phyloP scores from a whole-genome alignment of 192 early-diverging fungal genomes.

The Coemansia reversa region DNA sequence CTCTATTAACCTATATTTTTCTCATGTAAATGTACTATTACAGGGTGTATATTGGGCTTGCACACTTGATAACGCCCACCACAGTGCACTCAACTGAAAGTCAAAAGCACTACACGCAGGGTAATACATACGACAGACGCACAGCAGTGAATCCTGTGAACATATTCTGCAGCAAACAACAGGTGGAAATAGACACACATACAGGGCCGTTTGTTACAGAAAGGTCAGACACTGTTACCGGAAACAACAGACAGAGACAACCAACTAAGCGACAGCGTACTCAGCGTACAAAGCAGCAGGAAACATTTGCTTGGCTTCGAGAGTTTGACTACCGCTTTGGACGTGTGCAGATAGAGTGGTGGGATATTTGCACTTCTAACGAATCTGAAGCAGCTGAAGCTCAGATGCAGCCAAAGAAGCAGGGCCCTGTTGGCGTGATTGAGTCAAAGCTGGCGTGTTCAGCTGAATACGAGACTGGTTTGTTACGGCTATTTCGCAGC shows the following conservation, averaged over 20 bases:
- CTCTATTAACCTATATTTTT: not conserved
- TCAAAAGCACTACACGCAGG: not conserved
- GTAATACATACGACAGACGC: constrained; percentile 1
- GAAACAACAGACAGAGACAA: not conserved
- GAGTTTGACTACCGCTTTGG: constrained; percentile 31
- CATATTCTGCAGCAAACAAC: constrained; percentile 11
- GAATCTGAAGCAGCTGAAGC: not conserved
- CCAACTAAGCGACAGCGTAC: not conserved
- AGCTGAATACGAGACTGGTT: constrained; percentile 14
- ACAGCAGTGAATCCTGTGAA: not conserved
- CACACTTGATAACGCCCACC: not conserved
- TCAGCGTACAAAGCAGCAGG: constrained; percentile 5
- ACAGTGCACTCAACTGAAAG: not conserved
- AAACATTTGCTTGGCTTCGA: constrained; percentile 3
- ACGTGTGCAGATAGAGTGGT: constrained; percentile 39
- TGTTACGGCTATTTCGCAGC: constrained; percentile 31
- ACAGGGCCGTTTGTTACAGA: not conserved
- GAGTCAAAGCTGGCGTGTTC: constrained; percentile 11
- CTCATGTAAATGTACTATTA: constrained; percentile 10
- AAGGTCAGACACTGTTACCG: not conserved
- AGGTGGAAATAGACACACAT: not conserved
- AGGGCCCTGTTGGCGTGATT: constrained; percentile 8
- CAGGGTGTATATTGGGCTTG: constrained; percentile 24
- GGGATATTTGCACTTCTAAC: not conserved
- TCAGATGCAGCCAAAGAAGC: not conserved